Base-by-base conservation (phyloP, 345 rosid species). In the Lenwebbia sp. region DNA sequence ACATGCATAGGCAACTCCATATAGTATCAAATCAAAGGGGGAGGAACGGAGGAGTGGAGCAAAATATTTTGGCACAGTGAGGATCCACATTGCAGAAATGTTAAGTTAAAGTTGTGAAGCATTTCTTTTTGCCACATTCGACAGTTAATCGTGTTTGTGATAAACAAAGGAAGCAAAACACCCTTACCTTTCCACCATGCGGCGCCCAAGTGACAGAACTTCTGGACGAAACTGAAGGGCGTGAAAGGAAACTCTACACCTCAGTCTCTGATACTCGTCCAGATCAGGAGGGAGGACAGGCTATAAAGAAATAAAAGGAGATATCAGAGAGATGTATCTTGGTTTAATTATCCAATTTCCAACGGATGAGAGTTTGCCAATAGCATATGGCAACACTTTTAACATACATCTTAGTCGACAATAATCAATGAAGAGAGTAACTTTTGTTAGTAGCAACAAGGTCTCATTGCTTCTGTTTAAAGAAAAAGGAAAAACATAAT, bases 221-320 rank as follows among this genome's bases (percentile, higher is more conserved):
- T 94, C 98, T 86, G 91, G 87, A 83, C 99, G 98, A 88, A 98
- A 96, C 87, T 94, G 96, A 83, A 98, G 98, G 53, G 99, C 98
- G 90, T 96, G 99, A 85, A 98, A 98, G 83, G 97, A 96, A 88
- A 96, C 99, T 83, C 99, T 94, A 89, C 99, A 98, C 90, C 99
- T 94, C 83, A 98, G 95, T 89, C 99, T 94, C 90, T 98, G 99
- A 86, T 93, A 92, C 89, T 98, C 99, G 12, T 91, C 88, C 95
- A 98, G 92, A 86, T 94, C 90, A 82, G 92, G 91, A 28, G 99
- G 97, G 89, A 98, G 97, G 89, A 92, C 89, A 70, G 99, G 90
- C 98, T 95, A 94, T 51, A 87, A 92, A 87, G 88, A 86, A 89
- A 10, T 25, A 47, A 54, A 57, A 83, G 82, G 41, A 85, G 82